Evolutionary conservation across 1,284 basidiomycete genomes (phyloP).

Genomic region (Cutaneotrichosporon daszewskae): DNA sequence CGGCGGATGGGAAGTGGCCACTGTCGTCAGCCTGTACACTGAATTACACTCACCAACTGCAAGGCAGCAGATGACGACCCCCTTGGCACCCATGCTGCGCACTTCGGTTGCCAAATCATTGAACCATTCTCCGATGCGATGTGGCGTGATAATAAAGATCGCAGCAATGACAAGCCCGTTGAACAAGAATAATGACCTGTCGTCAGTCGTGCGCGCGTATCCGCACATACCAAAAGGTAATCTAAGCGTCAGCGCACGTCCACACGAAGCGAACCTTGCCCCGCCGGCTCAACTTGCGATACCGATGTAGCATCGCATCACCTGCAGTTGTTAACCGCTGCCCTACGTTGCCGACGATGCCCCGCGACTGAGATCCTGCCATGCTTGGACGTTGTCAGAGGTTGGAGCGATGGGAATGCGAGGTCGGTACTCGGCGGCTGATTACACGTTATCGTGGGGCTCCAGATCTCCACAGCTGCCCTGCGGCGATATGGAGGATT

Average conservation of each 20-base stretch:
- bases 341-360: too few species aligned
- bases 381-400: too few species aligned
- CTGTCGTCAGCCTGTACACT: conserved; percentile 15
- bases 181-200: conserved; percentile 24
- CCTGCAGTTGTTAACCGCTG: too few species aligned
- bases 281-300: conserved; percentile 31
- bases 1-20: conserved; percentile 44
- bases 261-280: too few species aligned
- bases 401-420: too few species aligned
- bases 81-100: conserved; percentile 31
- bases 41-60: conserved; percentile 31
- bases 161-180: conserved; percentile 25
- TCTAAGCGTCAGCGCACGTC: conserved; percentile 12
- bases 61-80: conserved; percentile 31
- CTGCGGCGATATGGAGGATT: neutral
- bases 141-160: conserved; percentile 39
- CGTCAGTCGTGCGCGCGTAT: neutral
- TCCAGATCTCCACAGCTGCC: too few species aligned
- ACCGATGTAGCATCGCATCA: too few species aligned
- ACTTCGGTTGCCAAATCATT: conserved; percentile 31
- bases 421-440: too few species aligned
- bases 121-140: conserved; percentile 39
- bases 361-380: too few species aligned
- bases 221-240: conserved; percentile 24
- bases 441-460: too few species aligned